A percentile compares a stretch with the other conserved stretches of the same genome.
Evolutionary conservation across 306 rosid species (phyloP).

Genomic region (Morella rubra): DNA sequence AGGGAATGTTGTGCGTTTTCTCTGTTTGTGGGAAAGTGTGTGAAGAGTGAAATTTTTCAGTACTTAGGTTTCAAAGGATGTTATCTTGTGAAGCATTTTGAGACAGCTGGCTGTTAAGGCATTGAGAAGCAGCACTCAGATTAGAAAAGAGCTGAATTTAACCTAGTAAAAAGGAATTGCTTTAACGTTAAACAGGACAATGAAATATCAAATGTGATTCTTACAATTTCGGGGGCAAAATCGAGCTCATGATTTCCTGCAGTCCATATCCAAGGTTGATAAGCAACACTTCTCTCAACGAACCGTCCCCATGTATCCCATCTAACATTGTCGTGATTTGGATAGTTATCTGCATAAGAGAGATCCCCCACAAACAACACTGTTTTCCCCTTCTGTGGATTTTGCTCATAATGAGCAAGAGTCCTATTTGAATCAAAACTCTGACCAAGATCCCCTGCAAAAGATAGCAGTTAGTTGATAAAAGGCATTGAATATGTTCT

Average conservation of each 20-base stretch:
- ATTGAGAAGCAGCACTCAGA: too few species aligned
- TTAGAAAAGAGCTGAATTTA: too few species aligned
- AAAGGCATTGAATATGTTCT: neutral
- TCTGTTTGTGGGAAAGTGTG: too few species aligned
- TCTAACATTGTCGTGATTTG: conserved; percentile 64
- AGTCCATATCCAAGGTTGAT: conserved; percentile 99
- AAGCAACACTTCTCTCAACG: conserved; percentile 75
- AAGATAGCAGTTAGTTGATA: conserved; percentile 9
- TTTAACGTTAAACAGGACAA: neutral
- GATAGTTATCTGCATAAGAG: conserved; percentile 73
- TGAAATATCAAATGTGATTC: conserved; percentile 6
- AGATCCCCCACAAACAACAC: conserved; percentile 81
- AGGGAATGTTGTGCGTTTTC: too few species aligned
- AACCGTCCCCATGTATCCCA: conserved; percentile 97
- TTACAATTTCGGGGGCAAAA: conserved; percentile 71
- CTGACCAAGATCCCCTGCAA: conserved; percentile 91
- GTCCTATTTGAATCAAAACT: conserved; percentile 74
- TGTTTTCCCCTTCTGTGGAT: conserved; percentile 60
- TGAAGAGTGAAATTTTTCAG: too few species aligned
- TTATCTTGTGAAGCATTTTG: too few species aligned
- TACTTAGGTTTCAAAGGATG: too few species aligned
- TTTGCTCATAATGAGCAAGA: conserved; percentile 69
- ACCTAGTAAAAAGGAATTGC: too few species aligned
- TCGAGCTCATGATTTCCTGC: conserved; percentile 87
- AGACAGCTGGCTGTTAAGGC: too few species aligned